A percentile compares a stretch with the other conserved stretches of the same genome.
Evolutionary conservation across 345 rosid genomes (phyloP).

Genomic region (Tarenaya hassleriana): DNA sequence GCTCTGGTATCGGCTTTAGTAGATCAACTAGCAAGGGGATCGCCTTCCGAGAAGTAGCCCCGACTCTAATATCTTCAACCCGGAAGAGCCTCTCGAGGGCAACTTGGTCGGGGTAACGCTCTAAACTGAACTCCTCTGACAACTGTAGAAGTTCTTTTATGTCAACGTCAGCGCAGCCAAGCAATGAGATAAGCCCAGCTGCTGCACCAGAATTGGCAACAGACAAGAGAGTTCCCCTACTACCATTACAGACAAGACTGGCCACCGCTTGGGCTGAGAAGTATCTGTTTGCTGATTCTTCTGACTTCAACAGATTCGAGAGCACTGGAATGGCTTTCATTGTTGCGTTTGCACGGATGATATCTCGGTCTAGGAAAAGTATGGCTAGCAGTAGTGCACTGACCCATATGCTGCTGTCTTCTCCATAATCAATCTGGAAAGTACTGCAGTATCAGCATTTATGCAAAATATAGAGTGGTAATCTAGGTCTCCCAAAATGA

Average conservation of each 20-base stretch:
- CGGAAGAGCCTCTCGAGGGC: constrained; percentile 97
- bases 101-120: constrained; percentile 88
- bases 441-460: constrained; percentile 17
- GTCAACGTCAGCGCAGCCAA: constrained; percentile 95
- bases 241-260: constrained; percentile 95
- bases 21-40: constrained; percentile 96
- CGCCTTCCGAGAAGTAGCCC: constrained; percentile 96
- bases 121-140: constrained; percentile 78
- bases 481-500: constrained; percentile 15
- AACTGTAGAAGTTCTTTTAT: constrained; percentile 72
- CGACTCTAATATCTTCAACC: constrained; percentile 97
- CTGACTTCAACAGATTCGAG: constrained; percentile 87
- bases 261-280: constrained; percentile 96
- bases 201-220: constrained; percentile 98
- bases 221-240: constrained; percentile 93
- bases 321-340: constrained; percentile 89
- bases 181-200: constrained; percentile 83
- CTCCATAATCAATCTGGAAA: constrained; percentile 72
- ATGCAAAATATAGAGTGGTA: constrained; percentile 8
- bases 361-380: constrained; percentile 95
- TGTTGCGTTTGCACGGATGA: constrained; percentile 77
- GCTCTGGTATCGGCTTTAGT: constrained; percentile 98
- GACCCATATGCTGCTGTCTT: constrained; percentile 90
- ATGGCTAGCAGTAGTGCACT: constrained; percentile 88
- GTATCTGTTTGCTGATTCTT: constrained; percentile 77